Conservation (phyloP, 441 rosid species). For the Croton laevigatus region DNA sequence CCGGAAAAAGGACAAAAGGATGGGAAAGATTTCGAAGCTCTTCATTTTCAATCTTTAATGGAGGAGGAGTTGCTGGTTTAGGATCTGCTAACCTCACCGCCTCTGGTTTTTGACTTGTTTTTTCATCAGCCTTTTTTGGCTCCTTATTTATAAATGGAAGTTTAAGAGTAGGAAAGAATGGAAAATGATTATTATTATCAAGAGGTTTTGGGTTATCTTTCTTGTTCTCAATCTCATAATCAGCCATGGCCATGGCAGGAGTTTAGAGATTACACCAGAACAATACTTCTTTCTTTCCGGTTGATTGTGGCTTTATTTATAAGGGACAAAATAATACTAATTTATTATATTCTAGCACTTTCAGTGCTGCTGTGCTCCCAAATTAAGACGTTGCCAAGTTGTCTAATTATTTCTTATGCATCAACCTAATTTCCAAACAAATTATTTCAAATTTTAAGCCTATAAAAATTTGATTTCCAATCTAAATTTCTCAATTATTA, state of each 20-base stretch:
- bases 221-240: neutral
- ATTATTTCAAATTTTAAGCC: too few species aligned
- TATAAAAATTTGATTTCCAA: too few species aligned
- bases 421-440: too few species aligned
- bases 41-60: constrained; percentile 29
- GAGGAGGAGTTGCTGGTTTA: constrained; percentile 28
- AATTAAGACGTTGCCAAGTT: too few species aligned
- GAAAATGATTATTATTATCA: constrained; percentile 10
- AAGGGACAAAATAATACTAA: too few species aligned
- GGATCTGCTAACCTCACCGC: constrained; percentile 28
- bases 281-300: too few species aligned
- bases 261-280: too few species aligned
- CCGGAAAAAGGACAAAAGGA: constrained; percentile 27
- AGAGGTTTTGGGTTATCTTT: constrained; percentile 7
- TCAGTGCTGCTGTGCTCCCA: too few species aligned
- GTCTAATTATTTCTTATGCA: too few species aligned
- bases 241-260: neutral
- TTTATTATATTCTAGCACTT: too few species aligned
- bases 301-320: too few species aligned
- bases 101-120: neutral
- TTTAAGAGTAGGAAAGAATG: constrained; percentile 7
- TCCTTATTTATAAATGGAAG: neutral
- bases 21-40: constrained; percentile 13
- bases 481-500: too few species aligned
- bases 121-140: neutral